Percentiles rank a stretch among this genome's conserved stretches.
Conservation (phyloP, 352 stramenopile species). For the Phytophthora colocasiae region DNA sequence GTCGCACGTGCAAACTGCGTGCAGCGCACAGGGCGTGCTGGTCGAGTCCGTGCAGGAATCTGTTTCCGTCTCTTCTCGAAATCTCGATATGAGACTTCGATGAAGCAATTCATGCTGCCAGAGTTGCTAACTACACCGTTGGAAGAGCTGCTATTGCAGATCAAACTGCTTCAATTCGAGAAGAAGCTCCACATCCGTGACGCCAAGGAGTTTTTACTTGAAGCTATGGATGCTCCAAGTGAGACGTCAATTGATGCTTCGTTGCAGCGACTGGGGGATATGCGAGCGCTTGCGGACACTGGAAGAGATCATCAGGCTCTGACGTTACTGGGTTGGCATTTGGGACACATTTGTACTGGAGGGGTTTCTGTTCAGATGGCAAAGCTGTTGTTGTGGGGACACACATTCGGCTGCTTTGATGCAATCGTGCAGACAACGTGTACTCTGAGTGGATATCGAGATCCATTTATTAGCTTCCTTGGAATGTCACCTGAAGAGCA, state of each 20-base stretch:
- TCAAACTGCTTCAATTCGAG: slow-evolving; percentile 80
- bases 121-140: slow-evolving; percentile 77
- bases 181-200: slow-evolving; percentile 76
- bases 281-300: slow-evolving; percentile 68
- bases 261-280: slow-evolving; percentile 86
- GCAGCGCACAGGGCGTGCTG: slow-evolving; percentile 93
- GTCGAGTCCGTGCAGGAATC: slow-evolving; percentile 93
- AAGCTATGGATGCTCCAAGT: slow-evolving; percentile 94
- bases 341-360: slow-evolving; percentile 73
- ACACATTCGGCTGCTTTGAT: slow-evolving; percentile 73
- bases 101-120: slow-evolving; percentile 82
- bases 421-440: slow-evolving; percentile 70
- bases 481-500: slow-evolving; percentile 71
- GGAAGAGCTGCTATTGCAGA: slow-evolving; percentile 78
- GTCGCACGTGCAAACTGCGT: slow-evolving; percentile 86
- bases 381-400: slow-evolving; percentile 75
- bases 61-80: slow-evolving; percentile 91
- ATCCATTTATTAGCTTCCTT: slow-evolving; percentile 78
- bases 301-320: slow-evolving; percentile 30
- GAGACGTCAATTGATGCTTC: slow-evolving; percentile 92
- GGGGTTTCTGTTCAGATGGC: slow-evolving; percentile 74
- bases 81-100: slow-evolving; percentile 62
- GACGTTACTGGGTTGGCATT: slow-evolving; percentile 79
- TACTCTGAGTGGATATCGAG: slow-evolving; percentile 76
- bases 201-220: slow-evolving; percentile 88